Base-by-base conservation (phyloP, 176 grass and related monocot species). In the Triticum urartu region DNA sequence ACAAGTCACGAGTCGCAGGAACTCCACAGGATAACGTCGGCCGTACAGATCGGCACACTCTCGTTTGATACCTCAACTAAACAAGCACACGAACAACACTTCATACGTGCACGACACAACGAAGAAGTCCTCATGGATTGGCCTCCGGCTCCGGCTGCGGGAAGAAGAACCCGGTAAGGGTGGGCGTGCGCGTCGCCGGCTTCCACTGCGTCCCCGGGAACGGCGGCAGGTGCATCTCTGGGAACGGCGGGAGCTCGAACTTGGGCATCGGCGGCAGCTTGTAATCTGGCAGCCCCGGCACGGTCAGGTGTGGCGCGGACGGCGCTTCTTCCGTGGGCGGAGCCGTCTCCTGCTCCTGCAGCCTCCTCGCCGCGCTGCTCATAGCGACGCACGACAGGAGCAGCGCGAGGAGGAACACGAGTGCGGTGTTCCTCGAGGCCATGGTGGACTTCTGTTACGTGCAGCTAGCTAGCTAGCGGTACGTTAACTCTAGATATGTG, bases 141-240 rank as follows among this genome's bases (percentile, higher is more conserved):
- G 87, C 62, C 75, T 89, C 9, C 15, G 72, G 24, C 58, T 81
- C 86, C 10, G 86, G 75, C 73, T 72, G 54, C 1, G 79, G 79
- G 22, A 82, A 87, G 79, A 82, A 72, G 60, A 38, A 58, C 64
- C 83, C 87, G 5, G 63, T 63, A 13, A 68, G 20, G 63, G 17
- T 33, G 63, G 79, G 79, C 0, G 66, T 32, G 13, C 26, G 43
- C 72, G 28, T 17, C 6, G 64, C 40, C 1, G 80, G 81, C 87
- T 85, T 79, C 21, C 64, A 80, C 1, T 72, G 28, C 15, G 50
- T 84, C 0, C 76, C 78, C 15, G 88, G 88, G 71, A 82, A 82
- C 52, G 79, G 48, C 17, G 65, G 45, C 17, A 62, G 45, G 72
- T 75, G 43, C 72, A 75, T 75, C 72, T 75, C 72, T 1, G 72